Base-by-base conservation (phyloP, 192 early-diverging fungal species). In the Coemansia sp. region DNA sequence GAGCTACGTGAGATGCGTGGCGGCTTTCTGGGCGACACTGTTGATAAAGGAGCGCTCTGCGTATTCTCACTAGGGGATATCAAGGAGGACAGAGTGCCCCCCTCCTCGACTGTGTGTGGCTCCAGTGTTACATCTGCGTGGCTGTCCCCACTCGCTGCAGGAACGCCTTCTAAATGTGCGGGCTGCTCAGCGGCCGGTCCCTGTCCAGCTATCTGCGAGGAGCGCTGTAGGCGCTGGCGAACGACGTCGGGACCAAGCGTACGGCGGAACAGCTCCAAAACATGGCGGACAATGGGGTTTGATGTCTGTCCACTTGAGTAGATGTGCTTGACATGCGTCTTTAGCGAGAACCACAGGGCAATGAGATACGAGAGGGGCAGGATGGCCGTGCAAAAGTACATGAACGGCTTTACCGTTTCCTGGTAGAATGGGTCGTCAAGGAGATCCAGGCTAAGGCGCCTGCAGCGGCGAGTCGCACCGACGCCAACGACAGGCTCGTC, bases 301-400 rank as follows among this genome's bases (percentile, higher is more conserved):
- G 67, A 59, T 43, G 69, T 70, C 23, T 62, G 58, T 3, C 25
- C 16, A 46, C 66, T 80, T 16, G 79, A 80, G 72, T 92, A 92
- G 63, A 92, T 92, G 56, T 81, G 86, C 60, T 90, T 85, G 34
- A 91, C 89, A 67, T 99, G 97, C 0, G 97, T 99, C 56, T 90
- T 86, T 25, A 99, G 87, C 58, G 93, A 94, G 62, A 97, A 99
- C 86, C 88, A 90, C 58, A 99, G 84, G 31, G 94, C 97, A 63
- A 95, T 89, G 42, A 89, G 70, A 70, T 99, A 99, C 31, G 93
- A 87, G 45, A 92, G 76, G 7, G 87, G 84, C 56, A 96, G 79
- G 16, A 92, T 85, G 1, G 76, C 84, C 0, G 92, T 90, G 78
- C 95, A 96, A 68, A 95, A 71, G 73, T 85, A 95, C 88, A 94